Evolutionary conservation across 2,329 filamentous ascomycete species (phyloP), one percentile per base, ranked within the genome.

Genomic region (Alternaria triticimaculans): DNA sequence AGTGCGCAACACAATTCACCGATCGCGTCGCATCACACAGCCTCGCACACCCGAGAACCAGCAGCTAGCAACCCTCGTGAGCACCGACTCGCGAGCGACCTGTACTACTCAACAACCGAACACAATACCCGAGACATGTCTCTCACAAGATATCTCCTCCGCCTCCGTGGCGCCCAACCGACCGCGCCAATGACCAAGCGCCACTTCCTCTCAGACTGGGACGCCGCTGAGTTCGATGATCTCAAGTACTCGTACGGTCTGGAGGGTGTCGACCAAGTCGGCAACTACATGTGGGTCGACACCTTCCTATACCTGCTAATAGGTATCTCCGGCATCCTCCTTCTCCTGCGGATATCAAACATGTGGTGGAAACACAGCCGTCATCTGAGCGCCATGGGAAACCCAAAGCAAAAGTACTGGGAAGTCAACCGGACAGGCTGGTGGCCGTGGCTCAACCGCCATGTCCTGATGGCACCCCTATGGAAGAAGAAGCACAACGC

Each of bases 401-500:
- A 80, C 59, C 74, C 79, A 6, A 68, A 79, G 55, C 71, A 85
- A 73, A 71, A 74, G 58, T 85, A 82, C 70, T 86, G 82, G 81
- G 78, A 80, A 59, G 71, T 78, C 45, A 85, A 85, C 72, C 78
- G 80, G 63, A 82, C 79, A 5, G 64, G 60, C 11, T 79, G 80
- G 71, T 85, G 83, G 82, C 82, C 90, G n/a, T 88, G 84, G 80
- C 82, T 93, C 68, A 84, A 86, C 83, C 88, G 86, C 75, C 86
- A 91, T 69, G 67, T 93, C 20, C 81, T 90, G 18, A 90, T 89
- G 75, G 90, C 93, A 1, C 93, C 93, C 6, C 81, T 96, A 18
- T 87, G 89, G 73, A 86, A 85, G 59, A 92, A 92, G 75, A 87
- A 92, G 73, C 93, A 96, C 81, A 96, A 96, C 73, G 84, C 87